Base-by-base conservation (phyloP, 768 basidiomycete genomes). In the Lactarius vividus region DNA sequence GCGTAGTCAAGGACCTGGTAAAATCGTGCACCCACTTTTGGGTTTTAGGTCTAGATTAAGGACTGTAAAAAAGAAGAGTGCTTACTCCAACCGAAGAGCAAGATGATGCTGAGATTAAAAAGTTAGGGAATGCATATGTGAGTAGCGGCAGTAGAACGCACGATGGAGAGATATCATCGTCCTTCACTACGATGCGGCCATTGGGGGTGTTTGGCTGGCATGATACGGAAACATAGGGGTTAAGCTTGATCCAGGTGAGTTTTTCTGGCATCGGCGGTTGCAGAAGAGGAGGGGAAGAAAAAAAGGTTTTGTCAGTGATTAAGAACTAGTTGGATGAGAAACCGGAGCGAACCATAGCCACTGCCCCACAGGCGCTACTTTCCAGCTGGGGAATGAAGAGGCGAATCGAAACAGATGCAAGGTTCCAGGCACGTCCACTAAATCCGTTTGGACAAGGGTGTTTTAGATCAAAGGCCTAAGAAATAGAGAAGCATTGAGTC, bases 41-140 rank as follows among this genome's bases (percentile, higher is more conserved):
- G 15, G 4, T 10, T 37, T 69, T 23, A 67, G 66, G 28, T 4
- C 26, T 16, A 23, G 42, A 58, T 23, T n/a, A 31, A 39, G 46
- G 16, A 58, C 23, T 31, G 37, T 15, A 49, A 6, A 31, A 4
- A 28, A 33, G 35, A 35, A 26, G 26, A 13, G 31, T 26, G 58
- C 70, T 54, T 56, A 71, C 70, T 67, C 70, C 70, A 71, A 23
- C 69, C 66, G 57, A 71, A 71, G 33, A 71, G 58, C 15, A 71
- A 20, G 28, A 71, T 61, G 23, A 69, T 59, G 53, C 70, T 71
- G 59, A 46, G 33, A 44, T 29, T 39, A 3, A 46, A 39, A 16
- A 42, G 23, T 57, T 53, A 58, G 52, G 40, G 37, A 33, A 35
- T 31, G 16, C 11, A 18, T 31, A 33, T n/a, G 6, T 44, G 18